A percentile compares a stretch with the other conserved stretches of the same genome.
These are phyloP conservation scores for Cladosporium austrohemisphaericum DNA, from an alignment of 2,329 filamentous ascomycete genomes.

Conservation along the genomic window DNA sequence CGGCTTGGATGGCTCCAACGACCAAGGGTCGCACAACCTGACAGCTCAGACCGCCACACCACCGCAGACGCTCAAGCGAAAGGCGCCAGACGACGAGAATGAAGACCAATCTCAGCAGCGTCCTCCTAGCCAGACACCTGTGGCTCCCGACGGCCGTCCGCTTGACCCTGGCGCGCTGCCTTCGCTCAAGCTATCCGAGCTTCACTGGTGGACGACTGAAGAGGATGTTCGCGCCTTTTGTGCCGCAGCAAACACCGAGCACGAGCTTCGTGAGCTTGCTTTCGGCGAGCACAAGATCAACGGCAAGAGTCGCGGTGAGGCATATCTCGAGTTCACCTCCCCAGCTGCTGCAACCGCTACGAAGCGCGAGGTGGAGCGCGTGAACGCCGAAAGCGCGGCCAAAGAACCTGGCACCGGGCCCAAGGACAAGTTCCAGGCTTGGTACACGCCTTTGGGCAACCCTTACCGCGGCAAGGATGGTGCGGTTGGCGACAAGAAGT, in stretches of 20 bases:
- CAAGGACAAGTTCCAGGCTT: slow-evolving; percentile 18
- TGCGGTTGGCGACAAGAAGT: slow-evolving; percentile 22
- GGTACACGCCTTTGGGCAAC: slow-evolving; percentile 48
- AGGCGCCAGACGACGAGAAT: slow-evolving; percentile 53
- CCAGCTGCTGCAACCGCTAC: slow-evolving; percentile 80
- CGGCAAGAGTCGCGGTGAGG: slow-evolving; percentile 93
- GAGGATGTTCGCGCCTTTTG: slow-evolving; percentile 86
- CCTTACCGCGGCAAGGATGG: slow-evolving; percentile 72
- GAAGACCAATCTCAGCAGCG: slow-evolving; percentile 18
- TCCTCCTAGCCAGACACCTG: slow-evolving; percentile 9
- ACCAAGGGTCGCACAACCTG: not conserved
- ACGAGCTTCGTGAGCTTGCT: slow-evolving; percentile 84
- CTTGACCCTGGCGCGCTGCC: slow-evolving; percentile 59
- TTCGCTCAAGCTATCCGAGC: slow-evolving; percentile 79
- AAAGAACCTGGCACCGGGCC: slow-evolving; percentile 17
- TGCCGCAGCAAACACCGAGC: slow-evolving; percentile 68
- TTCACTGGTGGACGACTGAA: slow-evolving; percentile 96
- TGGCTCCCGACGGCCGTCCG: slow-evolving; percentile 35
- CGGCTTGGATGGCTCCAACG: slow-evolving; percentile 30
- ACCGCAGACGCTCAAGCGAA: slow-evolving; percentile 58
- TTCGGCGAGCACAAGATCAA: slow-evolving; percentile 99
- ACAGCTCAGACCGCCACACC: slow-evolving; percentile 22
- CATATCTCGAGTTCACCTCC: slow-evolving; percentile 79
- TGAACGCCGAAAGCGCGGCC: slow-evolving; percentile 19
- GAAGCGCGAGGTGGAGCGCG: slow-evolving; percentile 71